Conservation (phyloP, 2,329 filamentous ascomycete genomes). For the Penicillium frequentans region DNA sequence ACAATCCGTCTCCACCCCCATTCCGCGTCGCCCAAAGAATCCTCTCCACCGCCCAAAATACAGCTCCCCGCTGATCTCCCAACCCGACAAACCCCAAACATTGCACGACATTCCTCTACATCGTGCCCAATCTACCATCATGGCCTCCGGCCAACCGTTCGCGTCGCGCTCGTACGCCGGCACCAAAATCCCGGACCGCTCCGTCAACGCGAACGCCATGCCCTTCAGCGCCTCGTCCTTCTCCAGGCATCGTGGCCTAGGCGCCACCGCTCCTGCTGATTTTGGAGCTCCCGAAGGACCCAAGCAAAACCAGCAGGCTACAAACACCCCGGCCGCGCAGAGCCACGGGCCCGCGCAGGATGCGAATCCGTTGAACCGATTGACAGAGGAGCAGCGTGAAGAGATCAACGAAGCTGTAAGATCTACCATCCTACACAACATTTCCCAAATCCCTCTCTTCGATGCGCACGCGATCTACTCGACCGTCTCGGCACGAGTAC, state of each 20-base stretch:
- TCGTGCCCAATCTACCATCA: conserved; percentile 23
- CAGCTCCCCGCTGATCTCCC: conserved; percentile 2
- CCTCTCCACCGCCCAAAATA: conserved; percentile 25
- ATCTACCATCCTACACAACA: conserved; percentile 16
- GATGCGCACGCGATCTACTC: not conserved
- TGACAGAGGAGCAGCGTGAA: conserved; percentile 86
- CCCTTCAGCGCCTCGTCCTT: conserved; percentile 47
- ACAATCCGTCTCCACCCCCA: not conserved
- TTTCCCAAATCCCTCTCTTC: not conserved
- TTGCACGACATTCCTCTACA: not conserved
- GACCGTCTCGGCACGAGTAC: not conserved
- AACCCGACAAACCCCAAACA: conserved; percentile 8
- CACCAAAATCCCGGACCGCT: conserved; percentile 54
- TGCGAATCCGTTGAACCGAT: conserved; percentile 52
- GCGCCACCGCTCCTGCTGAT: conserved; percentile 27
- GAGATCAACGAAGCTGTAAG: conserved; percentile 91
- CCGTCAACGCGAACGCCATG: conserved; percentile 41
- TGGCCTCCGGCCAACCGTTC: conserved; percentile 58
- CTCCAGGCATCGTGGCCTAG: conserved; percentile 40
- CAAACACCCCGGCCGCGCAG: conserved; percentile 39
- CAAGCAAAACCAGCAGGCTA: conserved; percentile 30
- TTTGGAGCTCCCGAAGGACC: conserved; percentile 26
- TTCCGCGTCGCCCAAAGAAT: conserved; percentile 26
- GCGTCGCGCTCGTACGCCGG: conserved; percentile 55
- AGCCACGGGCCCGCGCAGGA: conserved; percentile 47